phyloP scores from a whole-genome alignment of 805 yeast species.

The Starmerella bombicola region DNA sequence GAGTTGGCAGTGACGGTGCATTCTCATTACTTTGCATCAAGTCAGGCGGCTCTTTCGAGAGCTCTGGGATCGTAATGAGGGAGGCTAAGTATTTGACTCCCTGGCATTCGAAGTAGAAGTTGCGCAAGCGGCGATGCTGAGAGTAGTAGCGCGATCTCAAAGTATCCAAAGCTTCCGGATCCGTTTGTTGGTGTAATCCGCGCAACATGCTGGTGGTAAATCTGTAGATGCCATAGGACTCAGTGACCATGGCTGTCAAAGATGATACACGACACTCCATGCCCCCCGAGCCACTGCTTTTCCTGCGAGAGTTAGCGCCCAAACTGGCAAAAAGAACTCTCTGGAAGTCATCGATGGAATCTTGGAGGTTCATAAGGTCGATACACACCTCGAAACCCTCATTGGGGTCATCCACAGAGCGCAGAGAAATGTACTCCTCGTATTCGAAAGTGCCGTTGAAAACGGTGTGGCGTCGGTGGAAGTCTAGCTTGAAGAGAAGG shows the following conservation, averaged over 20 bases:
- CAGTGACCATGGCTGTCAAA: slow-evolving; percentile 79
- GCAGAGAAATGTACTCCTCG: slow-evolving; percentile 81
- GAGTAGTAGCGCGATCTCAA: slow-evolving; percentile 56
- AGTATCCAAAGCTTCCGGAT: slow-evolving; percentile 65
- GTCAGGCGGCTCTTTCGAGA: slow-evolving; percentile 49
- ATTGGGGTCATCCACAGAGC: slow-evolving; percentile 83
- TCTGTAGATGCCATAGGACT: slow-evolving; percentile 84
- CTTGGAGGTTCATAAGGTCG: slow-evolving; percentile 78
- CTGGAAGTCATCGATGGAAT: slow-evolving; percentile 65
- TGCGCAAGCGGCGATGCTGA: slow-evolving; percentile 58
- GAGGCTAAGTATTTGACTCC: slow-evolving; percentile 69
- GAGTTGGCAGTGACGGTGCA: slow-evolving; percentile 32
- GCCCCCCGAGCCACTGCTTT: slow-evolving; percentile 22
- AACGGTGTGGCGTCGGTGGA: slow-evolving; percentile 74
- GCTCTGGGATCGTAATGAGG: slow-evolving; percentile 65
- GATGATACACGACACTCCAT: slow-evolving; percentile 73
- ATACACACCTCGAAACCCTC: slow-evolving; percentile 86
- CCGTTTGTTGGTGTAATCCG: slow-evolving; percentile 65
- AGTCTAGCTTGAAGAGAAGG: slow-evolving; percentile 58
- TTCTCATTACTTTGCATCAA: slow-evolving; percentile 39
- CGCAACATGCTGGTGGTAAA: slow-evolving; percentile 82
- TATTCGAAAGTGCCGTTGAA: slow-evolving; percentile 94
- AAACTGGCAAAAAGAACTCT: slow-evolving; percentile 62
- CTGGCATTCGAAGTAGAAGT: slow-evolving; percentile 83
- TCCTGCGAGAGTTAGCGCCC: slow-evolving; percentile 33